These are phyloP conservation scores for Wallacemonas sp. DNA, from an alignment of 208 protist genomes.

Conservation along the genomic window DNA sequence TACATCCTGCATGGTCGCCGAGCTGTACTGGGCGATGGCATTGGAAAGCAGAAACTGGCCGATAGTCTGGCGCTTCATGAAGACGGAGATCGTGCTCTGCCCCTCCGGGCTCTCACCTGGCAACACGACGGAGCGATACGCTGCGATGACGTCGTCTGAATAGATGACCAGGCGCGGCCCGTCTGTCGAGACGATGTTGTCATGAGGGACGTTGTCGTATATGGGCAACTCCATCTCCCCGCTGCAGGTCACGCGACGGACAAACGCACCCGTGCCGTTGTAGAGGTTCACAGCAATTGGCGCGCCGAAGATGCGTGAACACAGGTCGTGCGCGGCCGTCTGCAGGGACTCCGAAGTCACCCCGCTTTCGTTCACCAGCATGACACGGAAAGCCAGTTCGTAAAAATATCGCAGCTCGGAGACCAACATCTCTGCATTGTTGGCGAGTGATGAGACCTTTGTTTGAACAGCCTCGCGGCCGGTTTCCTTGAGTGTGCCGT, in stretches of 20 bases:
- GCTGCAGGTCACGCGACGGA: not conserved
- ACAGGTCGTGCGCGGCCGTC: slow-evolving; percentile 13
- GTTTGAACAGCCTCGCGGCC: slow-evolving; percentile 32
- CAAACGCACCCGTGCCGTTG: slow-evolving; percentile 5
- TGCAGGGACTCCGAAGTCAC: not conserved
- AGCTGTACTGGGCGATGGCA: slow-evolving; percentile 35
- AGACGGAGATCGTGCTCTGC: slow-evolving; percentile 10
- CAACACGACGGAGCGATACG: slow-evolving; percentile 1
- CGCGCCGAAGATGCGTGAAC: slow-evolving; percentile 24
- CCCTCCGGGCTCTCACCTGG: not conserved
- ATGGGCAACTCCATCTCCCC: not conserved
- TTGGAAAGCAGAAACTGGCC: slow-evolving; percentile 32
- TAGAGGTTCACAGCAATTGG: slow-evolving; percentile 32
- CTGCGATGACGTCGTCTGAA: slow-evolving; percentile 21
- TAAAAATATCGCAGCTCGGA: slow-evolving; percentile 17
- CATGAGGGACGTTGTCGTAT: not conserved
- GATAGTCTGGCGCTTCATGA: slow-evolving; percentile 26
- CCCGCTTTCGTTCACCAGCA: not conserved
- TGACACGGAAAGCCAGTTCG: slow-evolving; percentile 18
- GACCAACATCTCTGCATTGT: slow-evolving; percentile 32
- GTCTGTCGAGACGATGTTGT: not conserved
- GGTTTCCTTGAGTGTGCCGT: slow-evolving; percentile 28
- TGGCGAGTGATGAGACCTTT: slow-evolving; percentile 21
- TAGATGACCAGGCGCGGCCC: slow-evolving; percentile 15
- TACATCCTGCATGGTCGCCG: slow-evolving; percentile 33